These are phyloP conservation scores for Parietaria judaica DNA, from an alignment of 306 rosid genomes.

Conservation along the genomic window DNA sequence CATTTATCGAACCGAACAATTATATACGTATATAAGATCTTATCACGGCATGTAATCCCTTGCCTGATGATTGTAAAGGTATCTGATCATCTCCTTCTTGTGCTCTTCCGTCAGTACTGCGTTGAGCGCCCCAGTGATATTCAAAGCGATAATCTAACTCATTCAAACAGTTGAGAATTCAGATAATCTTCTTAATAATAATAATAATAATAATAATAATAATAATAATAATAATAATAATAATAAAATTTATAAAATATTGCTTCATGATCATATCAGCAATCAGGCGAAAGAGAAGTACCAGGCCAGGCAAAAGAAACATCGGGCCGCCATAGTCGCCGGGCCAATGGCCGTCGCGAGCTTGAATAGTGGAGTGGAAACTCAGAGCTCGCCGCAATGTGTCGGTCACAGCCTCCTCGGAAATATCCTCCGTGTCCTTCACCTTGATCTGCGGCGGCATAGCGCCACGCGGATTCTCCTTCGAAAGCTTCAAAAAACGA, in stretches of 20 bases:
- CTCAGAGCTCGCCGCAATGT: conserved; percentile 54
- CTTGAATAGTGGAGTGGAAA: conserved; percentile 65
- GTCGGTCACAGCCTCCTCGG: conserved; percentile 39
- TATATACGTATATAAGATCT: too few species aligned
- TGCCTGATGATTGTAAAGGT: conserved; percentile 83
- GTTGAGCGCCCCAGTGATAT: conserved; percentile 69
- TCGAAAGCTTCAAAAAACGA: conserved; percentile 32
- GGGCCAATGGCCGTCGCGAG: conserved; percentile 82
- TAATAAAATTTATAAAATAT: not conserved
- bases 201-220: not conserved
- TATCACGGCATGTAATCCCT: not conserved
- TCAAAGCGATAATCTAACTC: conserved; percentile 47
- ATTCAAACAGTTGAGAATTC: conserved; percentile 5
- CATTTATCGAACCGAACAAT: too few species aligned
- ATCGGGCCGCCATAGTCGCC: conserved; percentile 97
- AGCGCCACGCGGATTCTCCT: conserved; percentile 38
- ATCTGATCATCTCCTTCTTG: conserved; percentile 65
- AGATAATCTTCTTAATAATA: not conserved
- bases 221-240: not conserved
- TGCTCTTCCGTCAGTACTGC: conserved; percentile 65
- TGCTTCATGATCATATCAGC: too few species aligned
- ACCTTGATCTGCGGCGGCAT: conserved; percentile 54
- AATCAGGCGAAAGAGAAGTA: conserved; percentile 18
- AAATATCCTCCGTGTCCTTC: conserved; percentile 48
- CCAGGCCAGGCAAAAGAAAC: conserved; percentile 93